Evolutionary conservation across 352 stramenopile species (phyloP).

Genomic region (Phytopythium mirpurense): DNA sequence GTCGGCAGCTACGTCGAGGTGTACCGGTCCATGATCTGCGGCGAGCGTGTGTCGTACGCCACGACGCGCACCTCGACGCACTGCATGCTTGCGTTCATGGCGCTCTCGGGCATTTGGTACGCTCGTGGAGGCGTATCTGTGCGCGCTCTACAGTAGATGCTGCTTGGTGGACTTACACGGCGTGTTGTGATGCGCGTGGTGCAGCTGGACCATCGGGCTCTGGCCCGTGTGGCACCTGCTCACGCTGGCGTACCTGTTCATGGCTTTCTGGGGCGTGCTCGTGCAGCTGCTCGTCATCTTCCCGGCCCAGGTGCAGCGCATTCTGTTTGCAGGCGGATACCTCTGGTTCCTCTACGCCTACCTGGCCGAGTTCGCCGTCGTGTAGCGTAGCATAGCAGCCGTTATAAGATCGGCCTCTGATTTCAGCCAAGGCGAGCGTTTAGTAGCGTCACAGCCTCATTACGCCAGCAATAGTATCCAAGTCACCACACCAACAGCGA

Average conservation of each 20-base stretch:
- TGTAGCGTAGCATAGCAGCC: background rate
- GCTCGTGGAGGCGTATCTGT: too few relatives aligned
- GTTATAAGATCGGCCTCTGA: too few relatives aligned
- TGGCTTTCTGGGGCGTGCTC: slow-evolving; percentile 79
- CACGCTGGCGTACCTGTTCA: slow-evolving; percentile 73
- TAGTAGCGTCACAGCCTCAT: too few relatives aligned
- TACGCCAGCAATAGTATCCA: too few relatives aligned
- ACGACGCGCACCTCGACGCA: slow-evolving; percentile 61
- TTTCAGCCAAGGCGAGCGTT: too few relatives aligned
- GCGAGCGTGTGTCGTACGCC: slow-evolving; percentile 60
- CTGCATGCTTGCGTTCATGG: slow-evolving; percentile 55
- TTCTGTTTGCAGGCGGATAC: slow-evolving; percentile 55
- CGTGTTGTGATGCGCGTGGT: background rate
- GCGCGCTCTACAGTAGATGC: too few relatives aligned
- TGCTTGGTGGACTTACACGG: background rate
- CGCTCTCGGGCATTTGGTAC: slow-evolving; percentile 50
- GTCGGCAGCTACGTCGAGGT: slow-evolving; percentile 72
- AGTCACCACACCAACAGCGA: too few relatives aligned
- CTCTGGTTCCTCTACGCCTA: slow-evolving; percentile 79
- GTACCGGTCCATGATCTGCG: slow-evolving; percentile 49
- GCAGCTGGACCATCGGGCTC: slow-evolving; percentile 63
- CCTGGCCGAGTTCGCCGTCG: slow-evolving; percentile 28
- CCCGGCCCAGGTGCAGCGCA: slow-evolving; percentile 45
- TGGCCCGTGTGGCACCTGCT: slow-evolving; percentile 76
- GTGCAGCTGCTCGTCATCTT: slow-evolving; percentile 65